A percentile compares a stretch with the other conserved stretches of the same genome.
Evolutionary conservation across 2,329 filamentous ascomycete genomes (phyloP).

Genomic region (Sporothrix curviconia): DNA sequence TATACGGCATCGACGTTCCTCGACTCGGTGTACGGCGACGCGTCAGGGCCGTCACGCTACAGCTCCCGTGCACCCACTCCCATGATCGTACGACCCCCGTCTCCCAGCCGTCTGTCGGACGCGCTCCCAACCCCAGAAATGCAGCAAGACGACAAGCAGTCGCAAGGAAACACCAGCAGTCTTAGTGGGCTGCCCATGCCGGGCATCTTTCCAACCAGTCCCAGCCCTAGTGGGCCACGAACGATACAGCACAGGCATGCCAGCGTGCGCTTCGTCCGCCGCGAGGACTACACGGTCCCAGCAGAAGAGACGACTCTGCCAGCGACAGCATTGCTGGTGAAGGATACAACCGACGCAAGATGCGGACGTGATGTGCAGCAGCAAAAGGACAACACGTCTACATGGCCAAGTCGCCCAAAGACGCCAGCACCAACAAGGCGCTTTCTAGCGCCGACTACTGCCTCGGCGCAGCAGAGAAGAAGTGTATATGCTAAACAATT

Average conservation of each 20-base stretch:
- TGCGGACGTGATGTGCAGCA: background rate
- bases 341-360: background rate
- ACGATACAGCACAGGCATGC: slow-evolving; percentile 30
- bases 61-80: slow-evolving; percentile 63
- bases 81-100: slow-evolving; percentile 54
- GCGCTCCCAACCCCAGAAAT: background rate
- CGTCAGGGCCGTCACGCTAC: slow-evolving; percentile 47
- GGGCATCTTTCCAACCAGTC: slow-evolving; percentile 20
- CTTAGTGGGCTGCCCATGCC: slow-evolving; percentile 20
- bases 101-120: slow-evolving; percentile 36
- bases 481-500: slow-evolving; percentile 37
- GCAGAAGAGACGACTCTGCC: background rate
- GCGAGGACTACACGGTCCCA: slow-evolving; percentile 20
- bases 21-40: slow-evolving; percentile 69
- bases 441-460: slow-evolving; percentile 40
- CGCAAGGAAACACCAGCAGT: slow-evolving; percentile 5
- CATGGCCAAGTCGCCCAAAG: background rate
- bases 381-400: background rate
- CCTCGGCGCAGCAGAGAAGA: slow-evolving; percentile 37
- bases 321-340: background rate
- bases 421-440: slow-evolving; percentile 27
- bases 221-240: slow-evolving; percentile 10
- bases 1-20: slow-evolving; percentile 69
- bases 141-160: background rate
- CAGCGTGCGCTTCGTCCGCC: slow-evolving; percentile 41